A percentile compares a stretch with the other conserved stretches of the same genome.
Conservation (phyloP, 768 basidiomycete species). For the Hygrocybe punicea region DNA sequence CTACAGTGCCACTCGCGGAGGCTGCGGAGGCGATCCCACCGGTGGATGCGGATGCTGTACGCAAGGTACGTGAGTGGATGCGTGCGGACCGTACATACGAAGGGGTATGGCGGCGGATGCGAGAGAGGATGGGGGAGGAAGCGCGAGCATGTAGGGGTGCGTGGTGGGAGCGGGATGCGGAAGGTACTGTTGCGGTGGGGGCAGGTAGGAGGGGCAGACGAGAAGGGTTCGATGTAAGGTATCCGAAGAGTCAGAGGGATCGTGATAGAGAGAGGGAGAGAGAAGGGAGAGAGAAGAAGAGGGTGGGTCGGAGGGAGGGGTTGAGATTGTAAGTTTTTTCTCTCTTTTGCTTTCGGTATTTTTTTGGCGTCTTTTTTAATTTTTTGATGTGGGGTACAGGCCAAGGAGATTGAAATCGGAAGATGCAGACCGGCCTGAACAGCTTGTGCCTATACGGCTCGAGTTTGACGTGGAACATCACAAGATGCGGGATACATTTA, state of each 20-base stretch:
- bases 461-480: conserved; percentile 95
- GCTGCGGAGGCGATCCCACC: conserved; percentile 54
- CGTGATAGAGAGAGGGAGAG: conserved; percentile 43
- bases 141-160: conserved; percentile 40
- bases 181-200: conserved; percentile 36
- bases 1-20: conserved; percentile 56
- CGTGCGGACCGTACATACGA: conserved; percentile 59
- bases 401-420: conserved; percentile 57
- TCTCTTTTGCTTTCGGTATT: too few species aligned
- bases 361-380: conserved; percentile 10
- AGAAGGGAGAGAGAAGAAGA: conserved; percentile 37
- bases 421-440: conserved; percentile 64
- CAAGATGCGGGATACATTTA: conserved; percentile 92
- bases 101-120: conserved; percentile 45
- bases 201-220: conserved; percentile 34
- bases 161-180: conserved; percentile 65
- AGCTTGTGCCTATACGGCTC: conserved; percentile 90
- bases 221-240: conserved; percentile 52
- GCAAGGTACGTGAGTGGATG: conserved; percentile 60
- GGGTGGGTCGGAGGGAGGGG: conserved; percentile 60
- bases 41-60: conserved; percentile 50
- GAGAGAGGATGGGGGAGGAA: conserved; percentile 52
- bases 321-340: conserved; percentile 78
- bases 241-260: conserved; percentile 42
- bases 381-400: conserved; percentile 30